Percentiles rank a stretch among this genome's conserved stretches.
Conservation (phyloP, 2,329 filamentous ascomycete species). For the Pseudovirgaria hyperparasitica region DNA sequence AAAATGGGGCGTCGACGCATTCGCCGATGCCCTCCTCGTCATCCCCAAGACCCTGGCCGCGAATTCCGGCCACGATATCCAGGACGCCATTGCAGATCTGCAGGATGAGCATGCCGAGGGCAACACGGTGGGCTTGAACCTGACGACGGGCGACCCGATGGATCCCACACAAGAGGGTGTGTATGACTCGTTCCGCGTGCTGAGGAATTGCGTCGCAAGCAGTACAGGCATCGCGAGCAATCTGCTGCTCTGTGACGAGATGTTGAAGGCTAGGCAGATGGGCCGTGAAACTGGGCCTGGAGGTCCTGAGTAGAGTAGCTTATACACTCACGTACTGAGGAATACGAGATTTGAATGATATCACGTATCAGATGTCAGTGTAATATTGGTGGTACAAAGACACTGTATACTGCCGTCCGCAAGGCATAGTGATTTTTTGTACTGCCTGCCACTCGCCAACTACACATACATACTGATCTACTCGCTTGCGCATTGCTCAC, state of each 20-base stretch:
- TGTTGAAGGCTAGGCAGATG: slow-evolving; percentile 98
- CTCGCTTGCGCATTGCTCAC: too few relatives aligned
- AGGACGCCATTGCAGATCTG: slow-evolving; percentile 80
- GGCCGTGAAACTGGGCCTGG: too few relatives aligned
- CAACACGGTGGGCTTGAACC: slow-evolving; percentile 73
- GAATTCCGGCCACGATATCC: slow-evolving; percentile 92
- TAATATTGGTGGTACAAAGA: too few relatives aligned
- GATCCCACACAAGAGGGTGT: slow-evolving; percentile 86
- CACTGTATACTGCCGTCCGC: too few relatives aligned
- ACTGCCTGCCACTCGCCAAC: too few relatives aligned
- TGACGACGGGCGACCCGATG: slow-evolving; percentile 84
- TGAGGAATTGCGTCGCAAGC: slow-evolving; percentile 87
- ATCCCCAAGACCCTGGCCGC: slow-evolving; percentile 96
- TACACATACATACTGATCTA: too few relatives aligned
- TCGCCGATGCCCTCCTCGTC: slow-evolving; percentile 85
- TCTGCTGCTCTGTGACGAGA: slow-evolving; percentile 86
- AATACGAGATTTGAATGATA: too few relatives aligned
- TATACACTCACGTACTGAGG: background rate
- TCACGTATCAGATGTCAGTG: too few relatives aligned
- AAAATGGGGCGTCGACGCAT: slow-evolving; percentile 89
- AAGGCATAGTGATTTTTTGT: too few relatives aligned
- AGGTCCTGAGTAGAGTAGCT: slow-evolving; percentile 2
- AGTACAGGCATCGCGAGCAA: slow-evolving; percentile 93
- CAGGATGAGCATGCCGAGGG: slow-evolving; percentile 80
- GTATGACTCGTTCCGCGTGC: slow-evolving; percentile 89